Evolutionary conservation across 2,329 filamentous ascomycete genomes (phyloP).

Genomic region (Neofusicoccum umdonicola): DNA sequence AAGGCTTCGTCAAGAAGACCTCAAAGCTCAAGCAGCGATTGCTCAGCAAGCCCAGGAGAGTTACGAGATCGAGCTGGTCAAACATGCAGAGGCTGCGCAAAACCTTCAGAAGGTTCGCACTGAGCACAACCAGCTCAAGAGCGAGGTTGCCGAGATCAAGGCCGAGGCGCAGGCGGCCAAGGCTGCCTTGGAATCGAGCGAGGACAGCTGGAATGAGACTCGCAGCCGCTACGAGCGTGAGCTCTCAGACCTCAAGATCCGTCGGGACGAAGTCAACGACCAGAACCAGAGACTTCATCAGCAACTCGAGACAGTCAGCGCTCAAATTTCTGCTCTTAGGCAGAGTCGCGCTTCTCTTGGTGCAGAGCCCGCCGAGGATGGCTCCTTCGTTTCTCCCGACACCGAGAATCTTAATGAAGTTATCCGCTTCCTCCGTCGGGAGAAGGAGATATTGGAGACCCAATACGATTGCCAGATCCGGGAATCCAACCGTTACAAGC

Average conservation of each 20-base stretch:
- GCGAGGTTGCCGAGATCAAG: constrained; percentile 69
- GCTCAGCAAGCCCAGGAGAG: constrained; percentile 90
- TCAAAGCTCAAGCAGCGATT: constrained; percentile 91
- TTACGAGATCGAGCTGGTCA: constrained; percentile 91
- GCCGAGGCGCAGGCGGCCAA: constrained; percentile 85
- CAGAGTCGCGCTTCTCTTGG: constrained; percentile 63
- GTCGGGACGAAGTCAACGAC: constrained; percentile 78
- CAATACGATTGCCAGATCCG: constrained; percentile 87
- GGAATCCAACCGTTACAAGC: constrained; percentile 82
- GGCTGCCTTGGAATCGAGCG: constrained; percentile 72
- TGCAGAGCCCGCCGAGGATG: constrained; percentile 51
- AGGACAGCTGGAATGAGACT: constrained; percentile 84
- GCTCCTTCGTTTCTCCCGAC: constrained; percentile 54
- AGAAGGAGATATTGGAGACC: constrained; percentile 98
- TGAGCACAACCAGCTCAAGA: constrained; percentile 80
- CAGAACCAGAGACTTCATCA: constrained; percentile 90
- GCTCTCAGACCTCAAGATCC: constrained; percentile 70
- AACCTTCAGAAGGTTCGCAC: constrained; percentile 73
- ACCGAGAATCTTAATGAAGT: constrained; percentile 82
- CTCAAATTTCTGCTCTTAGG: constrained; percentile 77
- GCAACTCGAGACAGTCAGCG: constrained; percentile 78
- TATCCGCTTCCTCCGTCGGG: constrained; percentile 84
- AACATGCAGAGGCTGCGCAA: constrained; percentile 93
- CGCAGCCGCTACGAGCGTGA: constrained; percentile 80
- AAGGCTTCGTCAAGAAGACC: constrained; percentile 83